Evolutionary conservation across 768 basidiomycete species (phyloP).

Genomic region (Lactifluus echinatus): DNA sequence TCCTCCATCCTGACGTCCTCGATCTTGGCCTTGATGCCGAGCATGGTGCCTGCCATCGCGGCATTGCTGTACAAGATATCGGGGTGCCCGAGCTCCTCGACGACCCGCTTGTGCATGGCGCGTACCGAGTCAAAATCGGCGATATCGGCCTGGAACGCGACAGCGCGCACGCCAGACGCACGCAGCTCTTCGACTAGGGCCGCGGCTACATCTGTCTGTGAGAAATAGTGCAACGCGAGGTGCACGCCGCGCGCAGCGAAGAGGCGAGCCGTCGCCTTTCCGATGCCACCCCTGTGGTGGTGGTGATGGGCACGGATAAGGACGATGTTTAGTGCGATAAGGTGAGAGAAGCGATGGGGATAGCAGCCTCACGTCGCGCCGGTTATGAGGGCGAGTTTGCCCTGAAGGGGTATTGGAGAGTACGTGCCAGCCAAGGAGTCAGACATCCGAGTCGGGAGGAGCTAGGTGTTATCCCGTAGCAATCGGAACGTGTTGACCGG

Average conservation of each 20-base stretch:
- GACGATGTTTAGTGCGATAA: neutral
- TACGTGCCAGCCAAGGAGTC: conserved; percentile 15
- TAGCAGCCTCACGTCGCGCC: conserved; percentile 21
- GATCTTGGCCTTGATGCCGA: conserved; percentile 40
- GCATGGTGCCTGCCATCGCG: conserved; percentile 33
- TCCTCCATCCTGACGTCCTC: conserved; percentile 35
- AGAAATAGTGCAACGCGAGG: conserved; percentile 44
- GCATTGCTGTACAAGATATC: conserved; percentile 48
- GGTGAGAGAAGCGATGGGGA: neutral
- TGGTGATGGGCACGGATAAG: neutral
- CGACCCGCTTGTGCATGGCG: conserved; percentile 35
- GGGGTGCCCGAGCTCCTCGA: conserved; percentile 37
- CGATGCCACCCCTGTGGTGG: conserved; percentile 41
- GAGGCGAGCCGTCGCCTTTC: conserved; percentile 38
- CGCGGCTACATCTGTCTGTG: conserved; percentile 31
- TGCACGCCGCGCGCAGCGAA: conserved; percentile 30
- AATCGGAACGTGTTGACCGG: neutral
- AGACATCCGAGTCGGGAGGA: neutral
- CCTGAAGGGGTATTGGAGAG: conserved; percentile 12
- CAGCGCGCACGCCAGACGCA: conserved; percentile 31
- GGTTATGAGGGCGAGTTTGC: conserved; percentile 24
- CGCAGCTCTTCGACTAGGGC: conserved; percentile 33
- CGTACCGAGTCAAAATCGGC: conserved; percentile 38
- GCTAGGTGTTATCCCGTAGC: neutral
- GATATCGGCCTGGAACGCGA: conserved; percentile 42